Percentiles rank a stretch among this genome's conserved stretches.
Conservation (phyloP, 2,329 filamentous ascomycete species). For the Tolypocladium ophioglossoides region DNA sequence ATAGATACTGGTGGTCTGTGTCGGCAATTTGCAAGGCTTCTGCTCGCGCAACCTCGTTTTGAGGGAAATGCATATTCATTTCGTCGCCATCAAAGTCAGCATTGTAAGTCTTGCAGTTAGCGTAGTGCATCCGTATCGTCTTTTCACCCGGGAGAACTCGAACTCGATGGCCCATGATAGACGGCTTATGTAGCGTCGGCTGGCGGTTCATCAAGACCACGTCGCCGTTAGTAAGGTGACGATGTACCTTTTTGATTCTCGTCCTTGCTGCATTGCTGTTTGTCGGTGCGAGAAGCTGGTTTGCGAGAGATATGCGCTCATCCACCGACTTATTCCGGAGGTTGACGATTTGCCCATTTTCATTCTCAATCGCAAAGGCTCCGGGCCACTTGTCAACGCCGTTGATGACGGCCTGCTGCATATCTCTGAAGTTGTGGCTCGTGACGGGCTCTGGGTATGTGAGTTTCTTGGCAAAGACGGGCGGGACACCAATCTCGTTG, state of each 20-base stretch:
- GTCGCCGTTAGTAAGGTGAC: slow-evolving; percentile 92
- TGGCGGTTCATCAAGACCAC: slow-evolving; percentile 98
- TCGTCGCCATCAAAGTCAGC: slow-evolving; percentile 99
- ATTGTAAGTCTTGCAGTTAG: slow-evolving; percentile 99
- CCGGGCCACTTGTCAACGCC: slow-evolving; percentile 91
- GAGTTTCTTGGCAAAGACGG: slow-evolving; percentile 93
- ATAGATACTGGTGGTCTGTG: slow-evolving; percentile 94
- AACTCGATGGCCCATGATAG: slow-evolving; percentile 96
- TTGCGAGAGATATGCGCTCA: slow-evolving; percentile 80
- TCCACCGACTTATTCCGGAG: slow-evolving; percentile 79
- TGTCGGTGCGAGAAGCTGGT: slow-evolving; percentile 81
- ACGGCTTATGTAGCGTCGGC: slow-evolving; percentile 94
- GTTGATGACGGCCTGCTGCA: slow-evolving; percentile 94
- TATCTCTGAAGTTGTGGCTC: slow-evolving; percentile 89
- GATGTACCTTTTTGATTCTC: slow-evolving; percentile 90
- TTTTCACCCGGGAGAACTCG: slow-evolving; percentile 88
- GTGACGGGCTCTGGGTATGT: slow-evolving; percentile 97
- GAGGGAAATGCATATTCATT: slow-evolving; percentile 99
- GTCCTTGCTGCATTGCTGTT: slow-evolving; percentile 63
- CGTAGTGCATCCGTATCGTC: slow-evolving; percentile 98
- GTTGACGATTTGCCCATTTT: slow-evolving; percentile 84
- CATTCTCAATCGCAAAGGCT: slow-evolving; percentile 88
- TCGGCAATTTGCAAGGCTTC: slow-evolving; percentile 91
- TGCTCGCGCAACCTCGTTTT: slow-evolving; percentile 87
- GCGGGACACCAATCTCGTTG: slow-evolving; percentile 95